A percentile compares a stretch with the other conserved stretches of the same genome.
Conservation (phyloP, 371 early-diverging fungal species). For the Saksenaea vasiformis region DNA sequence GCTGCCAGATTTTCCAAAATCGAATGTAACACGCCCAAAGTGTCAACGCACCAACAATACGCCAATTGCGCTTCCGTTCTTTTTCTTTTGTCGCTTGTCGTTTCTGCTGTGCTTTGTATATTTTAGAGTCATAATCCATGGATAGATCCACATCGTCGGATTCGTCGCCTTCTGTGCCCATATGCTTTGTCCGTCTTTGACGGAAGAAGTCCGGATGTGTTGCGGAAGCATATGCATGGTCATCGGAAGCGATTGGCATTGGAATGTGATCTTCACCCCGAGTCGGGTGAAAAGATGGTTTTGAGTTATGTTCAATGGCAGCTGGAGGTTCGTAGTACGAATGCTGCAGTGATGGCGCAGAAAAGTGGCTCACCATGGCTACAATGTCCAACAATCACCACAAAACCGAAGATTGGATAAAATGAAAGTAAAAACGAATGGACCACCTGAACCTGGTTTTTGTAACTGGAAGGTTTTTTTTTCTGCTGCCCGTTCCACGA, state of each 20-base stretch:
- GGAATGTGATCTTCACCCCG: conserved; percentile 20
- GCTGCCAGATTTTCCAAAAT: conserved; percentile 45
- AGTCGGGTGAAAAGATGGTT: neutral
- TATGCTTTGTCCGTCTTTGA: conserved; percentile 20
- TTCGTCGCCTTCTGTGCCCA: conserved; percentile 16
- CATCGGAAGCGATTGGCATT: conserved; percentile 15
- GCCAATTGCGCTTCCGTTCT: conserved; percentile 35
- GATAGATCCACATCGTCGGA: conserved; percentile 25
- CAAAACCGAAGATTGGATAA: neutral
- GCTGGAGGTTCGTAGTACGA: conserved; percentile 1
- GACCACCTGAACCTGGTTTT: too few species aligned
- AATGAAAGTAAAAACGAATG: neutral
- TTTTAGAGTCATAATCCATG: conserved; percentile 28
- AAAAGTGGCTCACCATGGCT: neutral
- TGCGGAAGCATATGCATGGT: conserved; percentile 15
- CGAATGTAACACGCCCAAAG: conserved; percentile 47
- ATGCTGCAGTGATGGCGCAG: neutral
- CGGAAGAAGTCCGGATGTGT: conserved; percentile 20
- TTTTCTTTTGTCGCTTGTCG: conserved; percentile 13
- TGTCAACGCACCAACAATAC: conserved; percentile 33
- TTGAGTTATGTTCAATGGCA: neutral
- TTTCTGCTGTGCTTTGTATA: conserved; percentile 23
- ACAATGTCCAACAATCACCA: neutral
- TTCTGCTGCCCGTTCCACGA: too few species aligned
- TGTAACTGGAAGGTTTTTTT: too few species aligned